Base-by-base conservation (phyloP, 2,329 filamentous ascomycete species). In the Botrytis porri region DNA sequence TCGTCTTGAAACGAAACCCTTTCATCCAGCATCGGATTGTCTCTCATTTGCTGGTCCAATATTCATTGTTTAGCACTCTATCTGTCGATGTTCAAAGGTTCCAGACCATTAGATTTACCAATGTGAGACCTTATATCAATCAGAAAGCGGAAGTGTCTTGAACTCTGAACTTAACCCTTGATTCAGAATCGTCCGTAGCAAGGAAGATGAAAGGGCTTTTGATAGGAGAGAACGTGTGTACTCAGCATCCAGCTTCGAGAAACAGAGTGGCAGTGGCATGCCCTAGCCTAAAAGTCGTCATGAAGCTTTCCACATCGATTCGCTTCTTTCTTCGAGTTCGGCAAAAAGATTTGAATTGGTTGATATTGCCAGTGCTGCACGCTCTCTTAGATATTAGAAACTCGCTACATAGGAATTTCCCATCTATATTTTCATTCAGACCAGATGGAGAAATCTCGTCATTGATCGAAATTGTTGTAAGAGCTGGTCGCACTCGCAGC, bases 391-490 rank as follows among this genome's bases (percentile, higher is more conserved):
- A 29, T n/a, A 54, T 29, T 16, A 14, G 25, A 4, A 54, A 29
- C 5, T 16, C 16, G 25, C 14, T 29, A 16, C 14, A 8, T 48
- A 8, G 45, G 18, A 22, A 22, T 48, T 20, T 25, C 20, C 1
- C 1, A 20, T 48, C 45, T 20, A 3, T 8, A 48, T 48, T 8
- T 20, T 48, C 12, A 29, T 16, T 1, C 6, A 54, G 25, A 29
- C 5, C 3, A 54, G 16, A 29, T 16, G 5, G 25, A 54, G 12
- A 5, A 16, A 54, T 8, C 51, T 16, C 12, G 12, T 16, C 12
- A n/a, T 16, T n/a, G 3, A 7, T 10, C 12, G 5, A 16, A 54
- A 14, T 3, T 8, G 12, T 10, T 16, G 2, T 7, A 18, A 2
- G 12, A 16, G 51, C 51, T 54, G 25, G 25, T 0, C 5, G 7